Percentiles rank a stretch among this genome's conserved stretches.
phyloP scores from a whole-genome alignment of 73 alveolate species.

The Breviolum minutum region DNA sequence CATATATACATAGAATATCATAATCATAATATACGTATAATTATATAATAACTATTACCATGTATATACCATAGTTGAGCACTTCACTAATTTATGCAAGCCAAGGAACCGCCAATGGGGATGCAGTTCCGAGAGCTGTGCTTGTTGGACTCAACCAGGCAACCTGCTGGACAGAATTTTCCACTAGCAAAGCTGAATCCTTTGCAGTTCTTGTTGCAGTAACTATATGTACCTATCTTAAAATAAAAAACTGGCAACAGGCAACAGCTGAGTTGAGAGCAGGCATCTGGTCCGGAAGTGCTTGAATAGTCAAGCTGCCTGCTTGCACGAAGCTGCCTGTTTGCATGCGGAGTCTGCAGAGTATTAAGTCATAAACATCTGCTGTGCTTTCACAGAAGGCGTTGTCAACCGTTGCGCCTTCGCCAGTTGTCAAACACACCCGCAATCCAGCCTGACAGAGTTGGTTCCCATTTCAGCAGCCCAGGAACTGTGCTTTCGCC shows the following conservation, averaged over 20 bases:
- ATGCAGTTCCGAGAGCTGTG: slow-evolving; percentile 13
- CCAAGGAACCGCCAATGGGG: slow-evolving; percentile 32
- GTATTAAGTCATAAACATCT: neutral
- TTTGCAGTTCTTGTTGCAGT: neutral
- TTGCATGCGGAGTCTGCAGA: too few relatives aligned
- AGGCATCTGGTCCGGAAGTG: slow-evolving; percentile 9
- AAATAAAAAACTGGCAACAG: neutral
- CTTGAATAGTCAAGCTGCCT: slow-evolving; percentile 12
- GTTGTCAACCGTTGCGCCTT: neutral
- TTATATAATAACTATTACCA: too few relatives aligned
- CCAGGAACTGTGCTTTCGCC: neutral
- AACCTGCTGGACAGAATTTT: neutral
- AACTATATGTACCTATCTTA: too few relatives aligned
- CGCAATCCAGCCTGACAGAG: neutral
- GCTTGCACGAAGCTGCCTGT: neutral
- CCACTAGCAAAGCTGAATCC: too few relatives aligned
- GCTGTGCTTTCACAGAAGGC: neutral
- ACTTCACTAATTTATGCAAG: neutral
- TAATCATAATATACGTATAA: too few relatives aligned
- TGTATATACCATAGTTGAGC: too few relatives aligned
- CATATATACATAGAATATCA: too few relatives aligned
- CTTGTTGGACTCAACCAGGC: slow-evolving; percentile 59
- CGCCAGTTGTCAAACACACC: neutral
- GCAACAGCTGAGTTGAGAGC: neutral
- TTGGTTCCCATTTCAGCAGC: neutral